Evolutionary conservation across 2,329 filamentous ascomycete genomes (phyloP).

Genomic region (Acephala macrosclerotiorum): DNA sequence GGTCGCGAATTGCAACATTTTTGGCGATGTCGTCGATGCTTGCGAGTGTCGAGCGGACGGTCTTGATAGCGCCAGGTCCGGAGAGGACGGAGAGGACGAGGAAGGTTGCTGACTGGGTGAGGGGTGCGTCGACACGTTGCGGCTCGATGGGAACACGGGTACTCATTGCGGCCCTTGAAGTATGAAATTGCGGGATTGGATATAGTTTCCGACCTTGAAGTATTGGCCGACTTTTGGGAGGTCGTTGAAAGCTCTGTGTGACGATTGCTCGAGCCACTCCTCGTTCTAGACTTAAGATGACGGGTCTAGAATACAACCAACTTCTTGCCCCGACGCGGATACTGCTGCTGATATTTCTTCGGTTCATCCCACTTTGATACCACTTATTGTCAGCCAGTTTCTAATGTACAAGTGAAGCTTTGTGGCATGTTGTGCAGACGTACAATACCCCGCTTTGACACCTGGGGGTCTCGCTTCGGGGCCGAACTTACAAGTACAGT

Average conservation of each 20-base stretch:
- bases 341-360: not conserved
- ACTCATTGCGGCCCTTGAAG: not conserved
- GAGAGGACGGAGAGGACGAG: conserved; percentile 55
- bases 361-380: not conserved
- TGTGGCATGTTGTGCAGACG: not conserved
- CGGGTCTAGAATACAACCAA: not conserved
- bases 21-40: conserved; percentile 55
- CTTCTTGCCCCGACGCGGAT: not conserved
- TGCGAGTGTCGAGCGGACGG: conserved; percentile 54
- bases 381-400: not conserved
- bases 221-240: not conserved
- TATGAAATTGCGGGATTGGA: not conserved
- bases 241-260: not conserved
- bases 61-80: conserved; percentile 46
- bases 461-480: not conserved
- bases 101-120: conserved; percentile 61
- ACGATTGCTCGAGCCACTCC: not conserved
- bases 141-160: conserved; percentile 46
- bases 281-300: not conserved
- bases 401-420: conserved; percentile 5
- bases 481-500: not conserved
- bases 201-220: not conserved
- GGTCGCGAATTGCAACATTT: conserved; percentile 60
- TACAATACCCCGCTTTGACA: not conserved
- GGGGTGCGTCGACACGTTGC: conserved; percentile 57